Percentiles rank a stretch among this genome's conserved stretches.
phyloP scores from a whole-genome alignment of 768 basidiomycete genomes.

The Mrakia frigida region DNA sequence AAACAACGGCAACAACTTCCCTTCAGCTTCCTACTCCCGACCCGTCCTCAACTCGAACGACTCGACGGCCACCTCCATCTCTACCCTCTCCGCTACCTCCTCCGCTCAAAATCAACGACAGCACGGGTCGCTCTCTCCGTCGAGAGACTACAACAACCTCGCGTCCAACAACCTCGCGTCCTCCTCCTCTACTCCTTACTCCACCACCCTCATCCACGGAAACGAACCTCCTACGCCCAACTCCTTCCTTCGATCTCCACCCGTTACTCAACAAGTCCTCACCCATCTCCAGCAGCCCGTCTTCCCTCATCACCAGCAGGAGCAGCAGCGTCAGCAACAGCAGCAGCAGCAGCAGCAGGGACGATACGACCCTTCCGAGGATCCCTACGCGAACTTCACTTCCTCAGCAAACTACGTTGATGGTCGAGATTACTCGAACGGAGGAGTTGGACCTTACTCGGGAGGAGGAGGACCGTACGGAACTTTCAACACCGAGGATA shows the following conservation, averaged over 20 bases:
- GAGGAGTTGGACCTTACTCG: neutral
- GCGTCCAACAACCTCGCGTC: neutral
- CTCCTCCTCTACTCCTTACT: neutral
- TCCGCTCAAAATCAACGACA: neutral
- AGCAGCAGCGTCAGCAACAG: neutral
- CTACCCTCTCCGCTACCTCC: neutral
- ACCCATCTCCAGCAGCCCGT: neutral
- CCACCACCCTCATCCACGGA: neutral
- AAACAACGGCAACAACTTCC: neutral
- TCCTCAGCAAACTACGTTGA: neutral
- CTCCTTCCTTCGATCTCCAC: constrained; percentile 10
- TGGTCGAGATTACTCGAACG: constrained; percentile 11
- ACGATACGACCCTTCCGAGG: neutral
- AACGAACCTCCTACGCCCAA: constrained; percentile 18
- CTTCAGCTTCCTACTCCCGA: neutral
- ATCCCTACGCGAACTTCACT: neutral
- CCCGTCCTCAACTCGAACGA: neutral
- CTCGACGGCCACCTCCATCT: neutral
- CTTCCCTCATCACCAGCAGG: constrained; percentile 2
- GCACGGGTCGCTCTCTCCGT: neutral
- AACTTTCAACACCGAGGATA: constrained; percentile 11
- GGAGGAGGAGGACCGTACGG: constrained; percentile 12
- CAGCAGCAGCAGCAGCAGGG: neutral
- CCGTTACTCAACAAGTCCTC: neutral
- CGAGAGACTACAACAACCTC: neutral